A percentile compares a stretch with the other conserved stretches of the same genome.
Conservation (phyloP, 805 yeast genomes). For the Pichia manshurica region DNA sequence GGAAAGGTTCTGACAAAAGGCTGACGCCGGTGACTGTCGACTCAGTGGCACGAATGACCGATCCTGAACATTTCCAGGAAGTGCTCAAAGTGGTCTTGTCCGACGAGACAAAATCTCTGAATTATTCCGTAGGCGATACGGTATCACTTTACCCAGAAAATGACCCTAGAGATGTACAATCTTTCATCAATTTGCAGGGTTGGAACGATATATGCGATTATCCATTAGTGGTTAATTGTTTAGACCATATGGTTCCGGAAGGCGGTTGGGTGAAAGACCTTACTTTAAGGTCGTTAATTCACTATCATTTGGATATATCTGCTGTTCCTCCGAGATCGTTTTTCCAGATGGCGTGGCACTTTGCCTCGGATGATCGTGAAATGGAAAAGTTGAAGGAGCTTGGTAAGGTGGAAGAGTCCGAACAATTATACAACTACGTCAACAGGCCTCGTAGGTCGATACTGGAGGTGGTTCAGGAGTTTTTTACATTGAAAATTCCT, state of each 20-base stretch:
- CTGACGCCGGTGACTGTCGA: conserved; percentile 40
- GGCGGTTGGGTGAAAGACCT: conserved; percentile 58
- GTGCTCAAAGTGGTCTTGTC: conserved; percentile 58
- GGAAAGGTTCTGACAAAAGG: neutral
- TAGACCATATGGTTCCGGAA: conserved; percentile 32
- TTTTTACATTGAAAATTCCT: conserved; percentile 71
- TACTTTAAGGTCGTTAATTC: conserved; percentile 67
- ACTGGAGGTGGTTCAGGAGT: conserved; percentile 77
- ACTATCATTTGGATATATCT: conserved; percentile 75
- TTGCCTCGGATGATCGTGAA: conserved; percentile 70
- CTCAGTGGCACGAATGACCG: conserved; percentile 58
- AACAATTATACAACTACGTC: conserved; percentile 86
- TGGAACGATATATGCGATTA: conserved; percentile 72
- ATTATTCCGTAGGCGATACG: conserved; percentile 75
- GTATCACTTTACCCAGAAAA: conserved; percentile 73
- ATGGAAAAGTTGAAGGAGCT: conserved; percentile 72
- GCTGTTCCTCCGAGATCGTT: conserved; percentile 82
- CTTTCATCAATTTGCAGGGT: conserved; percentile 59
- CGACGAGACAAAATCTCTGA: conserved; percentile 22
- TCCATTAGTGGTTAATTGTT: conserved; percentile 34
- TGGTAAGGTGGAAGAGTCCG: conserved; percentile 61
- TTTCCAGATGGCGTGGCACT: conserved; percentile 68
- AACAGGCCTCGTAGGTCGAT: conserved; percentile 87
- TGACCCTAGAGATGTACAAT: conserved; percentile 54
- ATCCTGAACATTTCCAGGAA: conserved; percentile 79